Base-by-base conservation (phyloP, 2,329 filamentous ascomycete genomes). In the Rosellinia necatrix region DNA sequence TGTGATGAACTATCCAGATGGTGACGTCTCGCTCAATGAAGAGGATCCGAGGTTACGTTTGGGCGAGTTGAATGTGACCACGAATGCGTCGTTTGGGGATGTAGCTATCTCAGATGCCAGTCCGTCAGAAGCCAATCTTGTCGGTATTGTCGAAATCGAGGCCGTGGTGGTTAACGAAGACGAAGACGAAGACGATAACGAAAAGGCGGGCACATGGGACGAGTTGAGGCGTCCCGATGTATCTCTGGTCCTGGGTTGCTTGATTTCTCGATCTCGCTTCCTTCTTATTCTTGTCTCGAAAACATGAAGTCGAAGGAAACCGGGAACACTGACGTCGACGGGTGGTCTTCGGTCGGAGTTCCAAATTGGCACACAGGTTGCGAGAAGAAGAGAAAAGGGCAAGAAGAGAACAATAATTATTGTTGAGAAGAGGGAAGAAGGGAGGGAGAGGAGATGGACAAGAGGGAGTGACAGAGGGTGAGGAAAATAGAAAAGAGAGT, bases 11-110 rank as follows among this genome's bases (percentile, higher is more conserved):
- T 58, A 49, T 60, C 50, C 60, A 53, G 51, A 22, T 53, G 42
- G 49, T 62, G 58, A 62, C 60, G 60, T 60, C 60, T 62, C 60
- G 60, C 60, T 62, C 60, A 62, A 37, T 62, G 57, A 62, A 62
- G 60, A 62, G 60, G 60, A 62, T 60, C 60, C 60, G 57, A 53
- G 57, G 59, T 48, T 47, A 3, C 43, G 49, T 60, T 17, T 34
- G 27, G 34, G 32, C 29, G 17, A 30, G 21, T 42, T 52, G 12
- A 51, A 52, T 21, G 24, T 44, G 49, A 57, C 57, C 60, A 60
- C 60, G 60, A 58, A 62, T 62, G 60, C 60, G 60, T 62, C 60
- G 60, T 47, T 54, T 49, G 40, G 30, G 32, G 46, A 55, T 50
- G 51, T 51, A 58, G 54, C 49, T 30, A 50, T 53, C 53, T 55